Base-by-base conservation (phyloP, 805 yeast species). In the Tetrapisispora fleetii region DNA sequence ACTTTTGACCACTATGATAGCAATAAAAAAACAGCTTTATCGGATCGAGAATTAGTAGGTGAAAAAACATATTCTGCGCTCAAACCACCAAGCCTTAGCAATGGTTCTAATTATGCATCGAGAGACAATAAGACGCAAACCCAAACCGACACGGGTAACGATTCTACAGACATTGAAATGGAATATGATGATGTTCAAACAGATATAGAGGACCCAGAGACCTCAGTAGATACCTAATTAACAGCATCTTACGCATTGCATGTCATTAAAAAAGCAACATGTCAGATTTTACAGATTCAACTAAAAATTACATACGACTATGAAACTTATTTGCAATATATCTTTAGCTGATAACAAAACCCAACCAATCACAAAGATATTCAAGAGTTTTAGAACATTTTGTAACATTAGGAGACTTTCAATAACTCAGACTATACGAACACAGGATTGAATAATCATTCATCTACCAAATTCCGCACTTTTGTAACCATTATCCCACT, bases 161-260 rank as follows among this genome's bases (percentile, higher is more conserved):
- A 43, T 4, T 17, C 33, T 13, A 24, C 39, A 9, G 46, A 37
- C 10, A 37, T 27, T 17, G 46, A 43, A 17, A 32, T 33, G 38
- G 38, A 42, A 51, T 33, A 41, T 46, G 45, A 47, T 43, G 37
- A 49, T 48, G 36, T 52, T 48, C 59, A 55, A 36, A 54, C 58
- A 8, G 64, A 59, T 43, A 53, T 56, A 11, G 64, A 59, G 42
- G 44, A 41, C 18, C 44, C 37, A 18, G 44, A 41, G 18, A 30
- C 44, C 1, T 41, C 44, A 9, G 19, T 41, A 5, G 44, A 41
- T 9, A 21, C 44, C 11, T 41, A 13, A 30, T 18, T 8, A 4
- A 16, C 16, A 9, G 16, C 16, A 18, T 11, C 17, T 18, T 19
- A 14, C 16, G 2, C 9, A 17, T 32, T 14, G 14, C 10, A 13